A percentile compares a stretch with the other conserved stretches of the same genome.
Evolutionary conservation across 495 filamentous ascomycete species (phyloP).

Genomic region (Durotheca rogersii): DNA sequence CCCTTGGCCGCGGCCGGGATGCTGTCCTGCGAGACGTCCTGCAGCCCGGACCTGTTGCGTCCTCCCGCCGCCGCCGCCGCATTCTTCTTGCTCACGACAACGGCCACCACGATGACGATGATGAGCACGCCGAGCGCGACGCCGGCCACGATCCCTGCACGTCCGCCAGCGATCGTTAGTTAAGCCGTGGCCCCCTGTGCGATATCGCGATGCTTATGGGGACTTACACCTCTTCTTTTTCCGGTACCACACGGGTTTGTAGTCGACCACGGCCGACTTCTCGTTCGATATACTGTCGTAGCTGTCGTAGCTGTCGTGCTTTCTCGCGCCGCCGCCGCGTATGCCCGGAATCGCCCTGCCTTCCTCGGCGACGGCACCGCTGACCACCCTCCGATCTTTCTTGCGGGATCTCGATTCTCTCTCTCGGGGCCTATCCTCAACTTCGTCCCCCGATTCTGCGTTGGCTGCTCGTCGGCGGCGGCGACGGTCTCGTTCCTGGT

Average conservation of each 20-base stretch:
- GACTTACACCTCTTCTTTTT: conserved; percentile 54
- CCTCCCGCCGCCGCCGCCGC: conserved; percentile 34
- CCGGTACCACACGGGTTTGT: conserved; percentile 27
- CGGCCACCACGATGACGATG: conserved; percentile 72
- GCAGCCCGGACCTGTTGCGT: conserved; percentile 56
- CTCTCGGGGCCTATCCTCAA: conserved; percentile 27
- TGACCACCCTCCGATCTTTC: conserved; percentile 61
- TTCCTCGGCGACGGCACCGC: conserved; percentile 69
- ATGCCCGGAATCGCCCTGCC: conserved; percentile 45
- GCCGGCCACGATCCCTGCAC: conserved; percentile 54
- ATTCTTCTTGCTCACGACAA: conserved; percentile 70
- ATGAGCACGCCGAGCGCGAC: conserved; percentile 60
- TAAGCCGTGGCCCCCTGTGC: too few species aligned
- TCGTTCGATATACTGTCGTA: conserved; percentile 44
- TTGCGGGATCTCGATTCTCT: conserved; percentile 37
- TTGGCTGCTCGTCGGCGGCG: conserved; percentile 32
- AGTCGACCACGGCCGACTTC: conserved; percentile 24
- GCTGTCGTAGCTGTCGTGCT: conserved; percentile 39
- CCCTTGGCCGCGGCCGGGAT: conserved; percentile 71
- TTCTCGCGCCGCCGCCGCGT: conserved; percentile 37
- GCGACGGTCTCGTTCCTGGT: conserved; percentile 34
- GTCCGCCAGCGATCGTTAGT: too few species aligned
- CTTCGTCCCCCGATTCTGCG: conserved; percentile 20
- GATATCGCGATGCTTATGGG: too few species aligned
- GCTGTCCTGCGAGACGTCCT: conserved; percentile 56